phyloP scores from a whole-genome alignment of 768 basidiomycete genomes.

The Calocera viscosa region DNA sequence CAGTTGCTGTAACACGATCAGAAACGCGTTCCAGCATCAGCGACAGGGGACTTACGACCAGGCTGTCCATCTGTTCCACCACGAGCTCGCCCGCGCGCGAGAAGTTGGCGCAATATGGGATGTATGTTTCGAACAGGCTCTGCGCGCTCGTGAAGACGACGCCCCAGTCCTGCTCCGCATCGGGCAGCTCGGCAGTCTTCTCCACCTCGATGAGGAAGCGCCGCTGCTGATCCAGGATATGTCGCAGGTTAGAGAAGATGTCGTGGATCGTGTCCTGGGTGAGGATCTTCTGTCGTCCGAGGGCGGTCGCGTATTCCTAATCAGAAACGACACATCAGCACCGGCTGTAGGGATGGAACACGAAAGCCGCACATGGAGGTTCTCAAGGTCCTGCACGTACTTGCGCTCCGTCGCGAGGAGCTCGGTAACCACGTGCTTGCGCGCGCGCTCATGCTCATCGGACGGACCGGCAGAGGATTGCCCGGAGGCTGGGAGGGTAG shows the following conservation, averaged over 20 bases:
- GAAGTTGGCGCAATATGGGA: slow-evolving; percentile 95
- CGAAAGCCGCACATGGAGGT: slow-evolving; percentile 65
- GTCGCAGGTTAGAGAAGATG: slow-evolving; percentile 89
- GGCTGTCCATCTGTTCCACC: slow-evolving; percentile 71
- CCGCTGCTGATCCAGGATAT: slow-evolving; percentile 91
- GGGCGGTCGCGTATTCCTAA: slow-evolving; percentile 77
- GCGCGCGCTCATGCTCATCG: slow-evolving; percentile 44
- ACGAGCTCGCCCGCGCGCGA: slow-evolving; percentile 75
- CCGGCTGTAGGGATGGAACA: slow-evolving; percentile 13
- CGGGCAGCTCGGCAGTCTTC: slow-evolving; percentile 66
- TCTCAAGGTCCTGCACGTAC: slow-evolving; percentile 91
- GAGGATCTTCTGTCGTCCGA: slow-evolving; percentile 71
- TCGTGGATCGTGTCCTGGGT: slow-evolving; percentile 92
- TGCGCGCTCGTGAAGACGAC: slow-evolving; percentile 71
- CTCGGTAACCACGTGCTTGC: slow-evolving; percentile 72
- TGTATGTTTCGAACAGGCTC: slow-evolving; percentile 78
- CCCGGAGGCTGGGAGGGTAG: slow-evolving; percentile 13
- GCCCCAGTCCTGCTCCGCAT: slow-evolving; percentile 82
- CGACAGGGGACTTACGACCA: slow-evolving; percentile 36
- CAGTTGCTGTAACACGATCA: background rate
- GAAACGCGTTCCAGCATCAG: slow-evolving; percentile 6
- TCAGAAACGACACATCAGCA: slow-evolving; percentile 12
- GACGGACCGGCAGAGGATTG: slow-evolving; percentile 9
- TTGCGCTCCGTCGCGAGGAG: slow-evolving; percentile 91
- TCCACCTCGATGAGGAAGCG: slow-evolving; percentile 85